Conservation (phyloP, 2,329 filamentous ascomycete genomes). For the Akanthomyces muscarius region DNA sequence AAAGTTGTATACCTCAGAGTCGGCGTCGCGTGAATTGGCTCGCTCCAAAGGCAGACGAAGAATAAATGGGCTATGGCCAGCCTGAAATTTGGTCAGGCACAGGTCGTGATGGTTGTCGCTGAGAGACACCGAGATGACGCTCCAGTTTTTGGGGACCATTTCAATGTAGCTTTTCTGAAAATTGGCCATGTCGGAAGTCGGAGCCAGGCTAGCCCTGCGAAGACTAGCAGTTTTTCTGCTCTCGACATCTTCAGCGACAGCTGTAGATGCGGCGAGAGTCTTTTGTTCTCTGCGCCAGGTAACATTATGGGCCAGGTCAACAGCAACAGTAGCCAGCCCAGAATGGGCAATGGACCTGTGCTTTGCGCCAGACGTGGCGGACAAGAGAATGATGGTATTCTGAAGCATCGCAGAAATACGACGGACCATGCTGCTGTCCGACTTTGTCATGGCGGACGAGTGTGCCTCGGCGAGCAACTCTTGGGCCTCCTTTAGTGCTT, state of each 20-base stretch:
- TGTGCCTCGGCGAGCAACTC: constrained; percentile 63
- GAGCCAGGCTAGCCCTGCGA: constrained; percentile 42
- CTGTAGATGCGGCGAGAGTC: constrained; percentile 33
- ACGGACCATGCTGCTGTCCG: constrained; percentile 58
- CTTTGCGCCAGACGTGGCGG: constrained; percentile 52
- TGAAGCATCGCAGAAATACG: constrained; percentile 60
- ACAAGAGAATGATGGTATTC: constrained; percentile 61
- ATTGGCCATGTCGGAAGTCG: constrained; percentile 49
- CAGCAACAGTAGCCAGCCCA: constrained; percentile 57
- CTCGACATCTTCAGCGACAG: constrained; percentile 26
- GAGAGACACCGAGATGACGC: constrained; percentile 77
- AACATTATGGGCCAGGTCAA: constrained; percentile 67
- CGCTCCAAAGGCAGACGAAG: constrained; percentile 80
- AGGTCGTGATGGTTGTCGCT: constrained; percentile 81
- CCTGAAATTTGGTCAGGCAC: constrained; percentile 79
- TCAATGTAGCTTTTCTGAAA: constrained; percentile 83
- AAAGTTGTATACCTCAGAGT: constrained; percentile 77
- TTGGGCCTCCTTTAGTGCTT: constrained; percentile 61
- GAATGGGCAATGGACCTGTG: constrained; percentile 46
- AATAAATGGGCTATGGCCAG: constrained; percentile 74
- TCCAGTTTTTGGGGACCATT: constrained; percentile 79
- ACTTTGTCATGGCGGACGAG: constrained; percentile 47
- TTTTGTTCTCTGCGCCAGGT: constrained; percentile 63
- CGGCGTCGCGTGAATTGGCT: constrained; percentile 74
- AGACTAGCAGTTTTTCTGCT: constrained; percentile 21